phyloP scores from a whole-genome alignment of 1,284 basidiomycete genomes.

The Wallemia mellicola region DNA sequence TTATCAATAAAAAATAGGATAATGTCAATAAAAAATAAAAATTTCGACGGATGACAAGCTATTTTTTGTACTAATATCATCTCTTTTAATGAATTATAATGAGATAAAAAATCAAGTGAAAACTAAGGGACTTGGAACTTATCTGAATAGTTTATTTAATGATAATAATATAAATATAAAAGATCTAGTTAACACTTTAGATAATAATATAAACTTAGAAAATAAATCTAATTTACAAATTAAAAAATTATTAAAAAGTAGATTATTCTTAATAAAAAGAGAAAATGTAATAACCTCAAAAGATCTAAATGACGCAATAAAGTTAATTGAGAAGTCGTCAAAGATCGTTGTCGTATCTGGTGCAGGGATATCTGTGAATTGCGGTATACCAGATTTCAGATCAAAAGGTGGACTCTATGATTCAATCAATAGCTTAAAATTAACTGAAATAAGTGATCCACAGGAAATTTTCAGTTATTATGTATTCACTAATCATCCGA shows the following conservation, averaged over 20 bases:
- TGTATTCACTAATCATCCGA: background rate
- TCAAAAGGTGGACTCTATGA: background rate
- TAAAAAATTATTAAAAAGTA: background rate
- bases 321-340: background rate
- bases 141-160: no score
- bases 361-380: background rate
- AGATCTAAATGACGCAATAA: background rate
- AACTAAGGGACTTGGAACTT: no score
- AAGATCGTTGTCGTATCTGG: background rate
- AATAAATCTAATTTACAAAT: no score
- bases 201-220: background rate
- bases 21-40: background rate
- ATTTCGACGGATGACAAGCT: no score
- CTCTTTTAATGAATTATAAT: no score
- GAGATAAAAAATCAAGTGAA: no score
- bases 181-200: no score
- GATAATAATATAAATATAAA: no score
- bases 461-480: no score
- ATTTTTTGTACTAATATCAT: no score
- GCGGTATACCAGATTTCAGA: background rate
- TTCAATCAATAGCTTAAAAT: no score
- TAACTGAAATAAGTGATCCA: no score
- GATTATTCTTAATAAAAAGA: background rate
- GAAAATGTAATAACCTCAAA: background rate
- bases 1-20: background rate